Conservation (phyloP, 2,329 filamentous ascomycete genomes). For the Aureobasidium sp. region DNA sequence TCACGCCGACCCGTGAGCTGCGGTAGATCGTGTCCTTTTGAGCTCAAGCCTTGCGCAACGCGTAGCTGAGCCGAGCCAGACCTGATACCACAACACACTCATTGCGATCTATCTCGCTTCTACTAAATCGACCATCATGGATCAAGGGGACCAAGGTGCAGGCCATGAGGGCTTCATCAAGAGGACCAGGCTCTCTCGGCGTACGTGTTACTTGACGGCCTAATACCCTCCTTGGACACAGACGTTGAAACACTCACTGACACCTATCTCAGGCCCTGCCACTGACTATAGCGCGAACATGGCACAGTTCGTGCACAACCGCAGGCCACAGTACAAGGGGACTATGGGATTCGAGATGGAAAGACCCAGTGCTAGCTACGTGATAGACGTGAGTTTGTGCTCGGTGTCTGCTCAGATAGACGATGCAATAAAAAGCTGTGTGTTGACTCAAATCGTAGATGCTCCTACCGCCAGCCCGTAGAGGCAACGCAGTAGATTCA, state of each 20-base stretch:
- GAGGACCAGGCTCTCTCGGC: constrained; percentile 16
- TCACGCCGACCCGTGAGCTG: not conserved
- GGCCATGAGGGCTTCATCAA: constrained; percentile 15
- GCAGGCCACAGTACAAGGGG: constrained; percentile 68
- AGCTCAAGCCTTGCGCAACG: constrained; percentile 7
- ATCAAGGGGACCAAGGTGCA: constrained; percentile 17
- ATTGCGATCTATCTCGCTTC: not conserved
- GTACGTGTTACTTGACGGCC: not conserved
- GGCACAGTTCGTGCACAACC: constrained; percentile 83
- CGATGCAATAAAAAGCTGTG: constrained; percentile 5
- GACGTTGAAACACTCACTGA: not conserved
- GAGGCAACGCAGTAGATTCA: constrained; percentile 69
- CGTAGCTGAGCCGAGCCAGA: not conserved
- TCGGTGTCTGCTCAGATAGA: constrained; percentile 11
- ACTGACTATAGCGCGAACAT: constrained; percentile 90
- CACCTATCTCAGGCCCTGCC: constrained; percentile 60
- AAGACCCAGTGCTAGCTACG: constrained; percentile 79
- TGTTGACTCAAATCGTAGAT: constrained; percentile 49
- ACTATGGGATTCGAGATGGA: constrained; percentile 68
- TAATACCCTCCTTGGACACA: not conserved
- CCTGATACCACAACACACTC: not conserved
- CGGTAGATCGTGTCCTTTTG: not conserved
- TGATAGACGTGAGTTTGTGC: constrained; percentile 63
- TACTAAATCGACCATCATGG: constrained; percentile 14
- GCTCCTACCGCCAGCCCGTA: constrained; percentile 72